Percentiles rank a stretch among this genome's conserved stretches.
These are phyloP conservation scores for Trifolium dubium DNA, from an alignment of 306 rosid genomes.

Conservation along the genomic window DNA sequence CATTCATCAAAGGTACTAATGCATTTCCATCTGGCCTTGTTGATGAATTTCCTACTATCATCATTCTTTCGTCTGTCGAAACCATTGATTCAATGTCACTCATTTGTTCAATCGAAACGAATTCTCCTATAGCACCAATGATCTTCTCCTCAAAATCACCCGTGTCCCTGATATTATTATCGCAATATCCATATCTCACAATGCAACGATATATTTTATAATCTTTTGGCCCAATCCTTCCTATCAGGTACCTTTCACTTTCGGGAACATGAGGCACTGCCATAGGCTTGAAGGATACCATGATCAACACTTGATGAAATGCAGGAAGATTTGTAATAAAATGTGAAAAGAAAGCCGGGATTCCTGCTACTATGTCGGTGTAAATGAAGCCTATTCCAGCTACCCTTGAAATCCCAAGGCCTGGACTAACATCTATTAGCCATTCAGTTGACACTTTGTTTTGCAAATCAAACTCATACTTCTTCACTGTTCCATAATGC, in stretches of 20 bases:
- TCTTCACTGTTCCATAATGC: slow-evolving; percentile 85
- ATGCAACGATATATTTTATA: slow-evolving; percentile 75
- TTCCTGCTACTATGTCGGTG: slow-evolving; percentile 72
- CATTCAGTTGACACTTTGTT: slow-evolving; percentile 82
- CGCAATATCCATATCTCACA: slow-evolving; percentile 77
- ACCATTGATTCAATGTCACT: slow-evolving; percentile 56
- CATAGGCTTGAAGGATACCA: slow-evolving; percentile 78
- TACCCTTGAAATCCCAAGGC: slow-evolving; percentile 75
- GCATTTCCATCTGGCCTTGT: slow-evolving; percentile 50
- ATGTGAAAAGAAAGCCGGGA: slow-evolving; percentile 90
- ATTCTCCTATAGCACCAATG: slow-evolving; percentile 71
- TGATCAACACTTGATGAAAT: slow-evolving; percentile 75
- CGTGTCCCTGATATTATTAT: slow-evolving; percentile 59
- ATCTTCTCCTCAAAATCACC: slow-evolving; percentile 81
- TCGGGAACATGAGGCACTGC: slow-evolving; percentile 65
- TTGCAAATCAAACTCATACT: slow-evolving; percentile 71
- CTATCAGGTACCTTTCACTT: slow-evolving; percentile 70
- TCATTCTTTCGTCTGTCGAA: slow-evolving; percentile 61
- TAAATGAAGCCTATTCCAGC: slow-evolving; percentile 84
- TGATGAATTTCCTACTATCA: slow-evolving; percentile 61
- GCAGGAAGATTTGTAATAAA: slow-evolving; percentile 85
- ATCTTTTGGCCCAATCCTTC: slow-evolving; percentile 68
- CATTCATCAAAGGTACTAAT: slow-evolving; percentile 56
- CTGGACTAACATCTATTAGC: slow-evolving; percentile 65
- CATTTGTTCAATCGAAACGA: slow-evolving; percentile 61